phyloP scores from a whole-genome alignment of 345 rosid genomes.

The Dovyalis caffra region DNA sequence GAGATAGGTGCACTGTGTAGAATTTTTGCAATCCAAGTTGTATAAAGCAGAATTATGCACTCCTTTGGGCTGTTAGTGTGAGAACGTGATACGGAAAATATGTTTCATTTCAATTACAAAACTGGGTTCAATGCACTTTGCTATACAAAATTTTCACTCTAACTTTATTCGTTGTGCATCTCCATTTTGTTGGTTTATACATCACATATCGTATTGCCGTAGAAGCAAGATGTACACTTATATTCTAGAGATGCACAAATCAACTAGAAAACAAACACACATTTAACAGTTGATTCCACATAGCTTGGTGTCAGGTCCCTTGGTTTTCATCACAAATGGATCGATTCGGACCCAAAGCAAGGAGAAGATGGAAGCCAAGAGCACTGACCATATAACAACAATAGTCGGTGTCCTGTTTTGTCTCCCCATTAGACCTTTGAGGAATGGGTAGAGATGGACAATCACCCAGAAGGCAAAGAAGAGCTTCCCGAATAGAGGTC shows the following conservation, averaged over 20 bases:
- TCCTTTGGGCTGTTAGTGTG: background rate
- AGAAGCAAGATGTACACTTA: conserved; percentile 26
- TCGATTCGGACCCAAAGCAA: conserved; percentile 93
- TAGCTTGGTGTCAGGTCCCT: conserved; percentile 77
- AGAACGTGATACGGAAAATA: conserved; percentile 1
- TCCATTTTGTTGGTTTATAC: conserved; percentile 28
- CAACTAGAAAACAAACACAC: conserved; percentile 9
- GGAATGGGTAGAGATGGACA: conserved; percentile 95
- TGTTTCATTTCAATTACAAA: conserved; percentile 31
- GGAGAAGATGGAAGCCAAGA: conserved; percentile 92
- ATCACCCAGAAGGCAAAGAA: conserved; percentile 97
- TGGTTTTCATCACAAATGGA: conserved; percentile 87
- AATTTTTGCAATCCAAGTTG: background rate
- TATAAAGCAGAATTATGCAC: background rate
- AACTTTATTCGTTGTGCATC: conserved; percentile 35
- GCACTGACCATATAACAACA: conserved; percentile 93
- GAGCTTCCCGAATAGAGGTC: conserved; percentile 91
- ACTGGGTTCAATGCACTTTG: conserved; percentile 24
- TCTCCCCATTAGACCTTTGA: conserved; percentile 93
- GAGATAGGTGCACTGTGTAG: background rate
- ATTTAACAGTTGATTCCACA: conserved; percentile 90
- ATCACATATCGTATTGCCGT: conserved; percentile 15
- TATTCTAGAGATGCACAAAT: conserved; percentile 21
- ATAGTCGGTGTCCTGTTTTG: conserved; percentile 97
- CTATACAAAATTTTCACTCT: conserved; percentile 31